Evolutionary conservation across 1,284 basidiomycete species (phyloP).

Genomic region (Porphyrellus sp.): DNA sequence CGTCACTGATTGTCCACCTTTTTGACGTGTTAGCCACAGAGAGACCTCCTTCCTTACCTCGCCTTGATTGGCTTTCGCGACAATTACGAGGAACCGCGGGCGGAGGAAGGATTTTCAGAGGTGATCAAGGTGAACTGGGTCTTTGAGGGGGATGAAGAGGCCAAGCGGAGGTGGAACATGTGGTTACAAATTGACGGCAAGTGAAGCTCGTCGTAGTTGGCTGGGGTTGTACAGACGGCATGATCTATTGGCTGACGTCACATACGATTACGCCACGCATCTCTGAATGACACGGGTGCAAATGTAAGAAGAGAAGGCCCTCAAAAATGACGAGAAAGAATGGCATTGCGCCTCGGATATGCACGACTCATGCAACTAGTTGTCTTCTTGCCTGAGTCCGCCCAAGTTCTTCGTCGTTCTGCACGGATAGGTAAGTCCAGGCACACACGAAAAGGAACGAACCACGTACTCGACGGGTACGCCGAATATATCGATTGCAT

Average conservation of each 20-base stretch:
- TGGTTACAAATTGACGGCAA: constrained; percentile 73
- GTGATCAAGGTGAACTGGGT: constrained; percentile 76
- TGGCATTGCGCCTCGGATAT: not conserved
- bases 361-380: constrained; percentile 19
- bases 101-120: constrained; percentile 73
- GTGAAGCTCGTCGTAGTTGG: constrained; percentile 17
- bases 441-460: not conserved
- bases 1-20: constrained; percentile 4
- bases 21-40: constrained; percentile 38
- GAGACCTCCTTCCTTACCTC: constrained; percentile 60
- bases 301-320: not conserved
- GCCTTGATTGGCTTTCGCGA: constrained; percentile 63
- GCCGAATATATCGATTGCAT: constrained; percentile 74
- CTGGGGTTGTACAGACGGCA: not conserved
- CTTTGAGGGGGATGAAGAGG: constrained; percentile 73
- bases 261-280: not conserved
- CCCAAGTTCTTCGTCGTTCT: constrained; percentile 58
- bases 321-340: not conserved
- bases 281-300: not conserved
- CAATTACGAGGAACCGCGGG: constrained; percentile 63
- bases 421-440: constrained; percentile 12
- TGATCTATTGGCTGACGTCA: constrained; percentile 12
- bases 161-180: constrained; percentile 70
- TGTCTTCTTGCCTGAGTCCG: constrained; percentile 50
- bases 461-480: constrained; percentile 55